Base-by-base conservation (phyloP, 2,329 filamentous ascomycete species). In the Pseudomassariella vexata region DNA sequence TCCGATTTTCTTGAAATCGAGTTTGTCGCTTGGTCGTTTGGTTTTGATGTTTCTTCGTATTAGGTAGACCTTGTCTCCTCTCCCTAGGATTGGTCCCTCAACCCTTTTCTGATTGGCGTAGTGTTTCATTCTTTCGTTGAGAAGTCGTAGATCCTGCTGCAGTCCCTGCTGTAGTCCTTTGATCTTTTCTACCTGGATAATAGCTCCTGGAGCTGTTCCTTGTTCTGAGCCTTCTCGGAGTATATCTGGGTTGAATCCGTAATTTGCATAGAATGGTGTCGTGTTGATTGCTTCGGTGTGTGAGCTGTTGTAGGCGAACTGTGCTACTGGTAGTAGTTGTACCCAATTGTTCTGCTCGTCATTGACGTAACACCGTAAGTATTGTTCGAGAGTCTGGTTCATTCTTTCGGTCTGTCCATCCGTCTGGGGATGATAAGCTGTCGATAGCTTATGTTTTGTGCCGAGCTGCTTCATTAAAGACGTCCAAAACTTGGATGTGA, bases 311-410 rank as follows among this genome's bases (percentile, higher is more conserved):
- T 41, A 41, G 3, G 32, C 26, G 18, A 30, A 30, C 15, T 30
- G 28, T 9, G 19, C 19, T 7, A 30, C 14, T 20, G 19, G 28
- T 14, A 30, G 22, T 14, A 30, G 18, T 21, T 35, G n/a, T 16
- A 37, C 37, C 39, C 30, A 40, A 26, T 42, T 29, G 29, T 42
- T 23, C 27, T 40, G 30, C 21, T 26, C n/a, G 24, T 41, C 26
- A 22, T 28, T 30, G 8, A 35, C 30, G 25, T 44, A 45, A 18
- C 19, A 26, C 14, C 29, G 8, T 14, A 37, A 14, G 21, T 39
- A 36, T 18, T 33, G 14, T 25, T 33, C 30, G 5, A 39, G 14
- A 12, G 18, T 22, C 12, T 34, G 24, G 18, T 39, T 36, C 3
- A 24, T 20, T 28, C 34, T 19, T 28, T 39, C 29, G 8, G 30